Conservation (phyloP, 1,284 basidiomycete genomes). For the Microbotryum silenes-acaulis region DNA sequence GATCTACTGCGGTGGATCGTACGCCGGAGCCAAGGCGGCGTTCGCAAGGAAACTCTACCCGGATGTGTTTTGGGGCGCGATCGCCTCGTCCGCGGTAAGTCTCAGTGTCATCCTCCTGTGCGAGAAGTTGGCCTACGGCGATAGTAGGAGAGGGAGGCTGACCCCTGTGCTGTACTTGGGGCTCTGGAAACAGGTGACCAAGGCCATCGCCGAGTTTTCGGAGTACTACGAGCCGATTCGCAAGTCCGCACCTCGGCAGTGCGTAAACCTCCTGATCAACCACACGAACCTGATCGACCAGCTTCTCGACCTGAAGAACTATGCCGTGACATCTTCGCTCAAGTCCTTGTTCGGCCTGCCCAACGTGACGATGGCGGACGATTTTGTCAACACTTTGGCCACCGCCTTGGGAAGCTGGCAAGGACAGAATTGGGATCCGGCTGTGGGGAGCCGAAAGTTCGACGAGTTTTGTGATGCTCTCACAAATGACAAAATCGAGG, state of each 20-base stretch:
- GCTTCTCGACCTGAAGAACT: constrained; percentile 23
- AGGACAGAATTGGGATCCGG: constrained; percentile 32
- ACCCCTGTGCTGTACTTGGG: not conserved
- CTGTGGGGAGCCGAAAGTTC: constrained; percentile 29
- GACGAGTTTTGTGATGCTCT: constrained; percentile 25
- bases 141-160: too few species aligned
- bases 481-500: not conserved
- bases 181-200: constrained; percentile 2
- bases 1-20: constrained; percentile 84
- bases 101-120: too few species aligned
- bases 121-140: too few species aligned
- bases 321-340: constrained; percentile 22
- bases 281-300: constrained; percentile 29
- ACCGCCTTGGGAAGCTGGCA: constrained; percentile 33
- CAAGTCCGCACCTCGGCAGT: constrained; percentile 21
- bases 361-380: constrained; percentile 28
- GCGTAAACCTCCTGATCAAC: constrained; percentile 25
- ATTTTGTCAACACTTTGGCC: constrained; percentile 33
- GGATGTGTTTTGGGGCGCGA: constrained; percentile 79
- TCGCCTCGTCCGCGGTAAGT: constrained; percentile 55
- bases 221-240: constrained; percentile 34
- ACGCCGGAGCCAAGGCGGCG: constrained; percentile 87
- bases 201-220: constrained; percentile 31
- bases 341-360: constrained; percentile 31
- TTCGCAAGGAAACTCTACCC: constrained; percentile 85